A percentile compares a stretch with the other conserved stretches of the same genome.
phyloP scores from a whole-genome alignment of 208 protist genomes.

The Wallacemonas sp. region DNA sequence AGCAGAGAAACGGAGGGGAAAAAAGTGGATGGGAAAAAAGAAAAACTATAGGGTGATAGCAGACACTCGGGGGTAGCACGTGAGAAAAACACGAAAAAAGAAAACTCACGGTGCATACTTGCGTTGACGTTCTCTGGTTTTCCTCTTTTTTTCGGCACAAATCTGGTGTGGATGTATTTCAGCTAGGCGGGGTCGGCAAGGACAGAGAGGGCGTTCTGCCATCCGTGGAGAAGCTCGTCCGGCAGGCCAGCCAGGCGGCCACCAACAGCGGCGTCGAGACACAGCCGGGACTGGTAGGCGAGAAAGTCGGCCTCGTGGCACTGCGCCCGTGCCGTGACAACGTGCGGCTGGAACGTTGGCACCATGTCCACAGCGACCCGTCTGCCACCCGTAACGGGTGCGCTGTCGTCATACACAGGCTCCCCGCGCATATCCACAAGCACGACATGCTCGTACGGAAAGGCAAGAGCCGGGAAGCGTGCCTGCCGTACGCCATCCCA shows the following conservation, averaged over 20 bases:
- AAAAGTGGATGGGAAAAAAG: slow-evolving; percentile 19
- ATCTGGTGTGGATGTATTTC: not conserved
- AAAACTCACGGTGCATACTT: not conserved
- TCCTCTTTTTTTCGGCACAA: not conserved
- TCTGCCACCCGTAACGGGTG: not conserved
- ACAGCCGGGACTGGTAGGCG: slow-evolving; percentile 8
- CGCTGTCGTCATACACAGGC: slow-evolving; percentile 27
- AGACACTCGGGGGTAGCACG: too few species aligned
- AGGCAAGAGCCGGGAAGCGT: not conserved
- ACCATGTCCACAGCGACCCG: slow-evolving; percentile 28
- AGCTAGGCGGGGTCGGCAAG: not conserved
- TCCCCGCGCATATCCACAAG: slow-evolving; percentile 47
- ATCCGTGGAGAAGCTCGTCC: slow-evolving; percentile 29
- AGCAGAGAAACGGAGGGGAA: slow-evolving; percentile 15
- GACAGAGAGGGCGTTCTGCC: slow-evolving; percentile 26
- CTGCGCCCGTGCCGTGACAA: slow-evolving; percentile 28
- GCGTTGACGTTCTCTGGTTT: not conserved
- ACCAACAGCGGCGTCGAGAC: slow-evolving; percentile 25
- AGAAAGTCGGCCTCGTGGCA: slow-evolving; percentile 21
- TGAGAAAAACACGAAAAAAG: slow-evolving; percentile 4
- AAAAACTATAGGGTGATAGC: not conserved
- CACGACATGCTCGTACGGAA: slow-evolving; percentile 48
- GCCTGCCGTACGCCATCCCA: slow-evolving; percentile 1
- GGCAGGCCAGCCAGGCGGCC: slow-evolving; percentile 38
- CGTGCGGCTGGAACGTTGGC: slow-evolving; percentile 40